Conservation (phyloP, 441 rosid genomes). For the Viola pubescens region DNA sequence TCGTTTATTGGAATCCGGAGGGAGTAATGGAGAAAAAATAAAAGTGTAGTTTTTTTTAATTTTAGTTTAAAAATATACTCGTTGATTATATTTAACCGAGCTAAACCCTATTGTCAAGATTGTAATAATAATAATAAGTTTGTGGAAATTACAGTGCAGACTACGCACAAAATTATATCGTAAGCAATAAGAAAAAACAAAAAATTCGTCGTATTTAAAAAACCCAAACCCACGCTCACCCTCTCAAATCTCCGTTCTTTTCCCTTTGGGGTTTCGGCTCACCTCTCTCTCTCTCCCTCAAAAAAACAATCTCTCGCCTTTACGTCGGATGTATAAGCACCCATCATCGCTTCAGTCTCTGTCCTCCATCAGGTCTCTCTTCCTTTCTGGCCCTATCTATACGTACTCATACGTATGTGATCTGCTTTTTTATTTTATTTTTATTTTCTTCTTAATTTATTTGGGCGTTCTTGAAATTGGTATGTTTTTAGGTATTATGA, state of each 20-base stretch:
- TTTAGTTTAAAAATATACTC: too few species aligned
- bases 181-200: too few species aligned
- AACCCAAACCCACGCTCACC: slow-evolving; percentile 11
- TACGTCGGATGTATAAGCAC: slow-evolving; percentile 32
- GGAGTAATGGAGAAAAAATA: too few species aligned
- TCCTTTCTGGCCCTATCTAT: not conserved
- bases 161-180: too few species aligned
- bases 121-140: too few species aligned
- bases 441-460: not conserved
- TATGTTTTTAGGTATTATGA: slow-evolving; percentile 9
- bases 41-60: too few species aligned
- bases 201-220: not conserved
- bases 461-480: slow-evolving; percentile 9
- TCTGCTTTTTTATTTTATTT: slow-evolving; percentile 19
- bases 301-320: not conserved
- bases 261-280: slow-evolving; percentile 36
- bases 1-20: too few species aligned
- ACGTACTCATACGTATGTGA: slow-evolving; percentile 14
- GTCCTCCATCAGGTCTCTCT: slow-evolving; percentile 19
- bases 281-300: slow-evolving; percentile 7
- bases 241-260: not conserved
- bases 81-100: too few species aligned
- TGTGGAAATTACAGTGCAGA: too few species aligned
- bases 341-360: slow-evolving; percentile 24
- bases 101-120: too few species aligned